These are phyloP conservation scores for Blastobotrys parvus DNA, from an alignment of 805 yeast species.

Conservation along the genomic window DNA sequence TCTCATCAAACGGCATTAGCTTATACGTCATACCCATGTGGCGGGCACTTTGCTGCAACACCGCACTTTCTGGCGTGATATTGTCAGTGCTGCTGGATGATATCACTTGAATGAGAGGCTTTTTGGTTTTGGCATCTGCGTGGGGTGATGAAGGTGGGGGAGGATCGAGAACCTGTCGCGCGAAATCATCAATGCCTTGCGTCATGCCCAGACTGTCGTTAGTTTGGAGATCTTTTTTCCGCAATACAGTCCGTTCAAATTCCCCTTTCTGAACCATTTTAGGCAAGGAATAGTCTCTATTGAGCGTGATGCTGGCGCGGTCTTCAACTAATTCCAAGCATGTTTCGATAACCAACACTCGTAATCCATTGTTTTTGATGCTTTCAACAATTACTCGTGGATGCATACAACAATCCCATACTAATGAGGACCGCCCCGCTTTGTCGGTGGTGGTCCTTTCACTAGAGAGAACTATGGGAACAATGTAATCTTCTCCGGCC, in stretches of 20 bases:
- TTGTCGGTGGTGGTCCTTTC: constrained; percentile 54
- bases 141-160: background rate
- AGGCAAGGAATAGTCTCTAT: constrained; percentile 57
- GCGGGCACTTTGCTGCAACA: no score
- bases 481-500: constrained; percentile 71
- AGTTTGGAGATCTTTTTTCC: background rate
- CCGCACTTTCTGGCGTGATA: no score
- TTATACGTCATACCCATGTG: no score
- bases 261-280: constrained; percentile 66
- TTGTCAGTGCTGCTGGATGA: no score
- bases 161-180: background rate
- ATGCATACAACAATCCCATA: constrained; percentile 75
- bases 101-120: background rate
- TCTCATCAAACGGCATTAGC: no score
- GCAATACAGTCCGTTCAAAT: constrained; percentile 34
- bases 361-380: constrained; percentile 46
- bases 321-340: constrained; percentile 73
- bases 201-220: constrained; percentile 13
- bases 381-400: constrained; percentile 56
- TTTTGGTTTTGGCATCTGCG: background rate
- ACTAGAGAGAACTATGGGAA: constrained; percentile 67
- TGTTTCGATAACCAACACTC: constrained; percentile 69
- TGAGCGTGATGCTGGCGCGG: constrained; percentile 40
- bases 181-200: background rate
- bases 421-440: constrained; percentile 49